phyloP scores from a whole-genome alignment of 176 grass and related monocot genomes.

The Coix lacrymajobi region DNA sequence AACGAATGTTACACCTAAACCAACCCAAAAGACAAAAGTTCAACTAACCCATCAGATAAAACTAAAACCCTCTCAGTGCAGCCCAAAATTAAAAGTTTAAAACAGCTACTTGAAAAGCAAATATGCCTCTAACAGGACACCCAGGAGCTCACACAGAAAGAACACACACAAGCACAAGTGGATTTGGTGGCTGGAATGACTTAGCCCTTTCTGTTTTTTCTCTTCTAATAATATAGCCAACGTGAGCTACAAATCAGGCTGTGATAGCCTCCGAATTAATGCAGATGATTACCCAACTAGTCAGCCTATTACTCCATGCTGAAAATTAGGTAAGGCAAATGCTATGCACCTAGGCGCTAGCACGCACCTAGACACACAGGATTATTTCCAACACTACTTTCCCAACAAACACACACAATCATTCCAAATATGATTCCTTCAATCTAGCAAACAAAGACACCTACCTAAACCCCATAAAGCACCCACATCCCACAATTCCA shows the following conservation, averaged over 20 bases:
- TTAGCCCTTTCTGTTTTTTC: background rate
- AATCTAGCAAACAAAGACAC: constrained; percentile 5
- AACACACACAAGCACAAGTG: background rate
- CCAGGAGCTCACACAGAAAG: background rate
- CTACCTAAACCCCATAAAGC: background rate
- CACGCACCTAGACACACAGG: background rate
- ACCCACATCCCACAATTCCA: background rate
- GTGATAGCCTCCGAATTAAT: background rate
- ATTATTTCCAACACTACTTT: background rate
- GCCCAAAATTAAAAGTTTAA: background rate
- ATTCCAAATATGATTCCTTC: background rate
- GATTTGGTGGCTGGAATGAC: background rate
- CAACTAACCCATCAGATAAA: background rate
- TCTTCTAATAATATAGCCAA: background rate
- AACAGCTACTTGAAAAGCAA: background rate
- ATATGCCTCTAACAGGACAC: background rate
- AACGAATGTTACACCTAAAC: background rate
- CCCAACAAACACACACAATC: background rate
- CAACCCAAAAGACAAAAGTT: background rate
- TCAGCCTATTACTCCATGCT: background rate
- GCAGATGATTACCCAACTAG: background rate
- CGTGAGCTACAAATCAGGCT: background rate
- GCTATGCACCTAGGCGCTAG: background rate
- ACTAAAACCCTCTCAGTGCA: background rate
- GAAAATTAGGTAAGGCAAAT: background rate